Percentiles rank a stretch among this genome's conserved stretches.
Conservation (phyloP, 1,284 basidiomycete genomes). For the Ceraceosorus guamensis region DNA sequence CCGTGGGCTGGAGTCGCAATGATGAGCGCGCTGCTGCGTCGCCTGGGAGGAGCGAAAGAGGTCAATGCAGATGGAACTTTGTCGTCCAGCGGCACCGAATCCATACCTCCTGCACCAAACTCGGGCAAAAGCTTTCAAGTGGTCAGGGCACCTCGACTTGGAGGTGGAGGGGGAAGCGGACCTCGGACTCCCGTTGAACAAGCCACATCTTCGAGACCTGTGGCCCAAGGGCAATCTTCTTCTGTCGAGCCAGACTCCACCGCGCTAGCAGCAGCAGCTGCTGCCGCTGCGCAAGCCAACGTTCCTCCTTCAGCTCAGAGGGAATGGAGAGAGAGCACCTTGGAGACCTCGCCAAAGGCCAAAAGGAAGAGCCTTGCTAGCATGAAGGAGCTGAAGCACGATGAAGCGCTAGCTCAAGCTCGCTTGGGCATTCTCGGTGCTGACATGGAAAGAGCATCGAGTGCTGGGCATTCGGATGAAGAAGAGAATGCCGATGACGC, state of each 20-base stretch:
- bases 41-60: slow-evolving; percentile 8
- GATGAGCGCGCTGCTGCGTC: slow-evolving; percentile 23
- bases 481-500: slow-evolving; percentile 1
- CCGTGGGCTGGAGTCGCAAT: slow-evolving; percentile 30
- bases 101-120: slow-evolving; percentile 3
- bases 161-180: too few relatives aligned
- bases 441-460: slow-evolving; percentile 11
- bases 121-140: slow-evolving; percentile 26
- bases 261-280: slow-evolving; percentile 16
- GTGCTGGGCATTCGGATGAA: not conserved
- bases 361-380: not conserved
- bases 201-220: slow-evolving; percentile 10
- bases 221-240: slow-evolving; percentile 2
- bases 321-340: not conserved
- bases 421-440: slow-evolving; percentile 11
- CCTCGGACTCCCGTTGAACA: too few relatives aligned
- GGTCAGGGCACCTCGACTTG: slow-evolving; percentile 17
- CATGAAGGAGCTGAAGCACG: not conserved
- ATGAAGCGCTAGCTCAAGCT: not conserved
- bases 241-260: slow-evolving; percentile 13
- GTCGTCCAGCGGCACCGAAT: slow-evolving; percentile 4
- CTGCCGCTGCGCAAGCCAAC: not conserved
- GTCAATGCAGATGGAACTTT: slow-evolving; percentile 3
- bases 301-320: not conserved
- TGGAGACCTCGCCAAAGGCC: not conserved